Conservation (phyloP, 2,329 filamentous ascomycete genomes). For the Xylaria sp. region DNA sequence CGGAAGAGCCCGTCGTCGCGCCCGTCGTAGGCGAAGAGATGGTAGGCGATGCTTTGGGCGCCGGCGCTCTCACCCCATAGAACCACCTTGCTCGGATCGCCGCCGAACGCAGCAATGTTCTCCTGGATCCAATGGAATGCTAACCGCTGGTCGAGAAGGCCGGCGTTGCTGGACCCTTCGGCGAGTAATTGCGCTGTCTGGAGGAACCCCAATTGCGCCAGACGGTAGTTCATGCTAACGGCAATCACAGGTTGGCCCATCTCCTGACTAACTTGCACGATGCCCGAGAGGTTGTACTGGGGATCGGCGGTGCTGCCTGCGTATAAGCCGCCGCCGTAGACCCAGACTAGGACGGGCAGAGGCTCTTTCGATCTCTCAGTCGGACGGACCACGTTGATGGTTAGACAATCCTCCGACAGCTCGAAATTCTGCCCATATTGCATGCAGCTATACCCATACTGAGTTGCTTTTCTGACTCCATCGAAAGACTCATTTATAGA, state of each 20-base stretch:
- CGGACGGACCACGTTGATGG: conserved; percentile 57
- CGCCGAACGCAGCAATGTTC: conserved; percentile 64
- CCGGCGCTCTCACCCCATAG: conserved; percentile 62
- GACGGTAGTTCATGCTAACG: conserved; percentile 65
- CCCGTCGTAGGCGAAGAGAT: conserved; percentile 66
- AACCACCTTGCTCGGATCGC: conserved; percentile 58
- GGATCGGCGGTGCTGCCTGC: conserved; percentile 63
- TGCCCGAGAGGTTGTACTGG: conserved; percentile 72
- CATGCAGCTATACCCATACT: conserved; percentile 60
- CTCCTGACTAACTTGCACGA: conserved; percentile 65
- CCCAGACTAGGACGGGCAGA: conserved; percentile 64
- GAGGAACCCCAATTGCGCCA: conserved; percentile 65
- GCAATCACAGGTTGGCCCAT: conserved; percentile 65
- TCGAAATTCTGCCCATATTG: conserved; percentile 57
- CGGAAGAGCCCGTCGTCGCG: conserved; percentile 66
- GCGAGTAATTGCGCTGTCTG: conserved; percentile 57
- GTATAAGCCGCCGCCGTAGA: conserved; percentile 67
- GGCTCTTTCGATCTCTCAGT: conserved; percentile 48
- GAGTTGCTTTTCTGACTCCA: conserved; percentile 54
- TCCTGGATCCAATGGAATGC: conserved; percentile 64
- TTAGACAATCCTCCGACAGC: conserved; percentile 62
- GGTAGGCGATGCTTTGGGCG: conserved; percentile 57
- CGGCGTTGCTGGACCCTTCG: conserved; percentile 60
- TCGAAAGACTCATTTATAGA: conserved; percentile 55
- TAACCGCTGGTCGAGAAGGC: conserved; percentile 62